These are phyloP conservation scores for Moricandia arvensis DNA, from an alignment of 345 rosid species.

Conservation along the genomic window DNA sequence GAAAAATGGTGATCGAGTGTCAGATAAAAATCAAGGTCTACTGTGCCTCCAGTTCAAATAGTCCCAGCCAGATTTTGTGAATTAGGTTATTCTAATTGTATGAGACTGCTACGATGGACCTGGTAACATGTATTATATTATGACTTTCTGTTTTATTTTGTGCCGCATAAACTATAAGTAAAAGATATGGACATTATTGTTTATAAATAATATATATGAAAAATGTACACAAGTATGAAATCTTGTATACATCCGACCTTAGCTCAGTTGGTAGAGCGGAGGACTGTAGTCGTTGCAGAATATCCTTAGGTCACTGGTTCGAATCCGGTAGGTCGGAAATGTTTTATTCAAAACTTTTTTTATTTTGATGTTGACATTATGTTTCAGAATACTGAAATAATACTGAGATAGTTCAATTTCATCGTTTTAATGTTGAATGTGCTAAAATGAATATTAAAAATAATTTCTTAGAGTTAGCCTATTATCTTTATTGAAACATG, in stretches of 20 bases:
- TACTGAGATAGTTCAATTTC: too few species aligned
- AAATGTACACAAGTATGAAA: not conserved
- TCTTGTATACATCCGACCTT: not conserved
- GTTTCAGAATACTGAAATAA: too few species aligned
- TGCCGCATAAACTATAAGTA: not conserved
- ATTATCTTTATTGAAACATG: not conserved
- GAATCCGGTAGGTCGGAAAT: not conserved
- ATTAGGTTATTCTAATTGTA: not conserved
- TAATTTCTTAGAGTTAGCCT: not conserved
- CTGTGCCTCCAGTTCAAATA: not conserved
- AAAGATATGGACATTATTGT: not conserved
- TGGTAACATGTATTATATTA: not conserved
- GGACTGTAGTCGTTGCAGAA: not conserved
- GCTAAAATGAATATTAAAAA: not conserved
- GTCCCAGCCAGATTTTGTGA: not conserved
- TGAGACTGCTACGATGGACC: not conserved
- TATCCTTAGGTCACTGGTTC: conserved; percentile 3
- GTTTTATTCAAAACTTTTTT: too few species aligned
- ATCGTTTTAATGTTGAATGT: too few species aligned
- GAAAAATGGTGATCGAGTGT: not conserved
- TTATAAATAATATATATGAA: too few species aligned
- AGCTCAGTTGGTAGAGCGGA: conserved; percentile 2
- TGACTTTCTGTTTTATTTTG: not conserved
- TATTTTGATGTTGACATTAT: too few species aligned
- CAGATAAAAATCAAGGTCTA: not conserved